phyloP scores from a whole-genome alignment of 2,329 filamentous ascomycete genomes.

The Alternaria hordeiaustralica region DNA sequence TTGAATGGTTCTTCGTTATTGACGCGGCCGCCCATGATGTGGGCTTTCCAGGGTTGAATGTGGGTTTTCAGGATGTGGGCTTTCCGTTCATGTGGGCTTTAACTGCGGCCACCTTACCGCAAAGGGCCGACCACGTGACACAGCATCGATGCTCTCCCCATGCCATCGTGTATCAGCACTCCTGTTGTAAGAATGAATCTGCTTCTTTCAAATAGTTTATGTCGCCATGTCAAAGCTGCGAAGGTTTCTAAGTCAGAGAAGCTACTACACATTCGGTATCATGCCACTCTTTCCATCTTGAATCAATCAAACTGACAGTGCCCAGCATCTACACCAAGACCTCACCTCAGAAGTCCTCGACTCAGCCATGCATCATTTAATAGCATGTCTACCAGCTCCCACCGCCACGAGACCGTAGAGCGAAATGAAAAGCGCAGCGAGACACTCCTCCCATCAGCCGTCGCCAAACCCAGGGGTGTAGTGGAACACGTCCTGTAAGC shows the following conservation, averaged over 20 bases:
- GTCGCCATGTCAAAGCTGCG: not conserved
- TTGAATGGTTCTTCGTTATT: not conserved
- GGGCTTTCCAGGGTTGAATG: not conserved
- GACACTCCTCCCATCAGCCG: not conserved
- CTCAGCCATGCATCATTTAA: fast-evolving
- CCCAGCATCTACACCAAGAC: not conserved
- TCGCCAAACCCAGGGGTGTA: slow-evolving; percentile 4
- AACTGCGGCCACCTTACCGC: not conserved
- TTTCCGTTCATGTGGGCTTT: slow-evolving; percentile 17
- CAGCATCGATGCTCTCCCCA: not conserved
- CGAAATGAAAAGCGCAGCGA: not conserved
- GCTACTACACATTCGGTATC: not conserved
- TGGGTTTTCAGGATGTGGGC: slow-evolving; percentile 8
- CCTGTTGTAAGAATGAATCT: not conserved
- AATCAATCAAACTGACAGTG: not conserved
- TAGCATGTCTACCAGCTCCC: not conserved
- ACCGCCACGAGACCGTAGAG: not conserved
- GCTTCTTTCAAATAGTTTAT: not conserved
- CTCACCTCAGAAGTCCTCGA: not conserved
- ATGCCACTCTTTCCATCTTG: not conserved
- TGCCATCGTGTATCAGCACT: not conserved
- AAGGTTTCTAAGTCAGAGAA: not conserved
- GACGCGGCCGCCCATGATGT: not conserved
- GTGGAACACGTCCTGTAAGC: slow-evolving; percentile 20
- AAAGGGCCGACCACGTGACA: not conserved